Evolutionary conservation across 2,329 filamentous ascomycete species (phyloP), one percentile per base, ranked within the genome.

Genomic region (Calycina marina): DNA sequence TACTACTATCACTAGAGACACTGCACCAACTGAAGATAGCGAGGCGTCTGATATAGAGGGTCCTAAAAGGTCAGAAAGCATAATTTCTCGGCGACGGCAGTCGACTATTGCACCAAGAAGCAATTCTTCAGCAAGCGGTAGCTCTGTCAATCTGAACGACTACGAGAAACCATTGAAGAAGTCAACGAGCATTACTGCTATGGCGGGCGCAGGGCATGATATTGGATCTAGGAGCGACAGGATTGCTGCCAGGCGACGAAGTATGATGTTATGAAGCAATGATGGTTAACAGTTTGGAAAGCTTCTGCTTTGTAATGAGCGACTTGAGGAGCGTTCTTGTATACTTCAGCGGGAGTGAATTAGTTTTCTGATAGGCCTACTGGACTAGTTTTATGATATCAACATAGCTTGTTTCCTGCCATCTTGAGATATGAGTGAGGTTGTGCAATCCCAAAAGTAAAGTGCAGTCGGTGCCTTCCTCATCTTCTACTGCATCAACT

Each of bases 191-290:
- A 38, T 34, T 5, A 25, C 31, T 15, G 32, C 31, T 4, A 30
- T 44, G 18, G 33, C 35, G 13, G 44, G 41, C 5, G 10, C 38
- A n/a, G 35, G 24, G 20, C 18, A 20, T 9, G 20, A 22, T 22
- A n/a, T 9, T 8, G 8, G 8, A 6, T 37, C 43, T n/a, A 46
- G 49, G 32, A 40, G 39, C 28, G 49, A 51, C 14, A 43, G 51
- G 18, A 41, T 51, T 10, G 40, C 44, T 10, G 43, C 42, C 28
- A 41, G 51, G 26, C 49, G 51, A 31, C 44, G 48, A 38, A 54
- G 51, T 31, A 54, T 52, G 51, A 53, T 54, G 50, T 39, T 52
- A 51, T 54, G 46, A 52, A 42, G 36, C 40, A 38, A 34, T 27
- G 25, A 40, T 26, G 36, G 13, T 33, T 30, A 12, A 13, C 14